Conservation (phyloP, 1,284 basidiomycete species). For the Leccinum cinnamomeum region DNA sequence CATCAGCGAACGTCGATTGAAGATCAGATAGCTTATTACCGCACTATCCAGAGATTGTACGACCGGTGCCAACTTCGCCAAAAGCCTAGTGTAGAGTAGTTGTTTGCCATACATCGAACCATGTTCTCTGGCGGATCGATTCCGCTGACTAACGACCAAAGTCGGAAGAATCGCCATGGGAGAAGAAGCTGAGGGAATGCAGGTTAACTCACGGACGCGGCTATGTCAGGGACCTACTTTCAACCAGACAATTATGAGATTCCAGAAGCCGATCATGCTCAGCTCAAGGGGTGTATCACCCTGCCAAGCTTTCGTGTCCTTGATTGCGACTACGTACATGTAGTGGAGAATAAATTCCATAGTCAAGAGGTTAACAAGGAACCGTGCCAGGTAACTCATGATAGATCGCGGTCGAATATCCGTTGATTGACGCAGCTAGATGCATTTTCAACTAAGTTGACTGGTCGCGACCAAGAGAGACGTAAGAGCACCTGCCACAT, state of each 20-base stretch:
- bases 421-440: conserved; percentile 56
- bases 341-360: conserved; percentile 94
- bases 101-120: conserved; percentile 98
- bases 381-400: conserved; percentile 68
- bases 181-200: conserved; percentile 72
- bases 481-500: conserved; percentile 75
- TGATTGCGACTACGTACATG: conserved; percentile 98
- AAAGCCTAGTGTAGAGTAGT: conserved; percentile 92
- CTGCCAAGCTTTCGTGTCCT: conserved; percentile 78
- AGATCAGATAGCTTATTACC: conserved; percentile 46
- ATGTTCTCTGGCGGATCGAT: conserved; percentile 98
- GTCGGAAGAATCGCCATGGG: conserved; percentile 96
- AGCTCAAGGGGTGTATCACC: conserved; percentile 80
- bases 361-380: conserved; percentile 57
- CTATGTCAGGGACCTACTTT: conserved; percentile 61
- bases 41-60: conserved; percentile 95
- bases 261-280: conserved; percentile 97
- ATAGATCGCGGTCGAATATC: conserved; percentile 39
- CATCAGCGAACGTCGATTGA: neutral
- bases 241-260: conserved; percentile 93
- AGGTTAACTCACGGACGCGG: neutral
- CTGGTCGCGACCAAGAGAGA: neutral
- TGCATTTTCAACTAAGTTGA: neutral
- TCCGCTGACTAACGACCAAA: conserved; percentile 91
- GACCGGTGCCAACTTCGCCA: conserved; percentile 97